phyloP scores from a whole-genome alignment of 192 early-diverging fungal species.

The Backusella australiensis region DNA sequence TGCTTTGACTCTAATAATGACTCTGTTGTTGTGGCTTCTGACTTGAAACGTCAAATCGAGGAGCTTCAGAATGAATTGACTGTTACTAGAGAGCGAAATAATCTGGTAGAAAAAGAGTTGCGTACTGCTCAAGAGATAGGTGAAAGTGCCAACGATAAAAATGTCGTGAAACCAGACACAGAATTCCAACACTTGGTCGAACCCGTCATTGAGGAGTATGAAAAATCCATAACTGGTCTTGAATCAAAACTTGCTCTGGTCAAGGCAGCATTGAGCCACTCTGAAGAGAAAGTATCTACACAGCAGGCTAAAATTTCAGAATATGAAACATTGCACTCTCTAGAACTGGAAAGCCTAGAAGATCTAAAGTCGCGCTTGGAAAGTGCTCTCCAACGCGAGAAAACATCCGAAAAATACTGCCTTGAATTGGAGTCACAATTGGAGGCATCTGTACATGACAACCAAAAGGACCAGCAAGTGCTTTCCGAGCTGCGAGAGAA shows the following conservation, averaged over 20 bases:
- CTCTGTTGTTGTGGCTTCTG: neutral
- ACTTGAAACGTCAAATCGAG: conserved; percentile 27
- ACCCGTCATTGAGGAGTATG: conserved; percentile 71
- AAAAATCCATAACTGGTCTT: conserved; percentile 59
- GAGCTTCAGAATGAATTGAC: conserved; percentile 28
- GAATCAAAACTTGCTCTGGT: conserved; percentile 58
- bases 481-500: conserved; percentile 35
- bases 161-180: neutral
- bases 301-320: conserved; percentile 55
- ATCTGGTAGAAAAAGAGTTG: conserved; percentile 12
- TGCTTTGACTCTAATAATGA: neutral
- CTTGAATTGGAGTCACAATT: conserved; percentile 35
- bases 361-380: conserved; percentile 39
- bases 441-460: conserved; percentile 21
- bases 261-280: conserved; percentile 53
- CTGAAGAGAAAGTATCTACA: conserved; percentile 51
- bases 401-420: conserved; percentile 45
- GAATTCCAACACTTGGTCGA: conserved; percentile 54
- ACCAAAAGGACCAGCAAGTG: conserved; percentile 27
- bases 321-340: conserved; percentile 37
- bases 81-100: conserved; percentile 26
- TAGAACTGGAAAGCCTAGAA: conserved; percentile 39
- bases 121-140: neutral
- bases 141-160: neutral
- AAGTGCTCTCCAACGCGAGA: conserved; percentile 39